Percentiles rank a stretch among this genome's conserved stretches.
Evolutionary conservation across 2,329 filamentous ascomycete species (phyloP).

Genomic region (Arthrobotrys pseudoclavata): DNA sequence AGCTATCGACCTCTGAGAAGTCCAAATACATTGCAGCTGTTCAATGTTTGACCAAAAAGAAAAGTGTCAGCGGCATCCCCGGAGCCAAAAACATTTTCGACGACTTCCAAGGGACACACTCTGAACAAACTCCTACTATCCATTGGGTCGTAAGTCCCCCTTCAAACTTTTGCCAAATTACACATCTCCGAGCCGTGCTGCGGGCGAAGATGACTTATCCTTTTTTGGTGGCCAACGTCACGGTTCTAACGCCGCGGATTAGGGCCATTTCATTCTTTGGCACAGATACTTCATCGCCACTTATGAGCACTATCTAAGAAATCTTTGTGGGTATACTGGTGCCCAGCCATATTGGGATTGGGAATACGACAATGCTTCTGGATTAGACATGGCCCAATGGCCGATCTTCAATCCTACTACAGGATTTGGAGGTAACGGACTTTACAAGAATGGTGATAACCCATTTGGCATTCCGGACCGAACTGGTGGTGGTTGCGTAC

Average conservation of each 20-base stretch:
- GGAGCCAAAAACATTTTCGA: constrained; percentile 57
- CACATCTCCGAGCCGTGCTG: not conserved
- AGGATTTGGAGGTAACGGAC: constrained; percentile 64
- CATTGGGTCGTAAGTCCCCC: constrained; percentile 51
- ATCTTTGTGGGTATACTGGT: constrained; percentile 65
- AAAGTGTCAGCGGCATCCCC: constrained; percentile 43
- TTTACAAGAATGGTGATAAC: constrained; percentile 19
- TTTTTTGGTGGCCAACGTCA: constrained; percentile 5
- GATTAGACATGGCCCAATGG: constrained; percentile 61
- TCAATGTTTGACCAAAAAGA: constrained; percentile 46
- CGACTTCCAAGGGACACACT: constrained; percentile 61
- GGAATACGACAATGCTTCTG: constrained; percentile 63
- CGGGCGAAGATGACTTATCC: not conserved
- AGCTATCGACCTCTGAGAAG: constrained; percentile 53
- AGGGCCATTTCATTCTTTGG: constrained; percentile 65
- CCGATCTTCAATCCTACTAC: constrained; percentile 64
- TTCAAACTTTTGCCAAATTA: not conserved
- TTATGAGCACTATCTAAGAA: constrained; percentile 64
- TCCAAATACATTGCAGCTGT: constrained; percentile 59
- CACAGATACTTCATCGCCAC: constrained; percentile 65
- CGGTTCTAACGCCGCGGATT: not conserved
- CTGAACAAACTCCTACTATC: constrained; percentile 52
- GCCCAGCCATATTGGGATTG: constrained; percentile 66
- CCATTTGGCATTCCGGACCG: constrained; percentile 62
- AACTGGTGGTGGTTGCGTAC: constrained; percentile 64